Conservation (phyloP, 148 eudicot species). For the Dianthus caryophyllus region DNA sequence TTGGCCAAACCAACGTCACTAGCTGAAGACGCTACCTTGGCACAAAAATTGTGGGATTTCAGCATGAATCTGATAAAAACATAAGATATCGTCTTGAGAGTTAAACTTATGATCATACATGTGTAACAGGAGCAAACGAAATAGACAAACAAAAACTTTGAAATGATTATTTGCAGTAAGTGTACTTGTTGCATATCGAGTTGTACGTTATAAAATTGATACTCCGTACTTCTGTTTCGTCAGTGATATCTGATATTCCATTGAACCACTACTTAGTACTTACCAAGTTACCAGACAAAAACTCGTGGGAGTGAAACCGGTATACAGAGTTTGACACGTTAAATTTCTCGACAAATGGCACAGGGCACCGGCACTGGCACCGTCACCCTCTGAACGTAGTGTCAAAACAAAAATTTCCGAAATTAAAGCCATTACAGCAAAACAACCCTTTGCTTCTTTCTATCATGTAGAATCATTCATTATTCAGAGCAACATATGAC, state of each 20-base stretch:
- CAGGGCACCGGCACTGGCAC: no score
- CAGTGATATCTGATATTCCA: background rate
- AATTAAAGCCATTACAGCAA: no score
- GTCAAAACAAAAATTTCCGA: no score
- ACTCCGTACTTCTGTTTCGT: background rate
- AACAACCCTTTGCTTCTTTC: no score
- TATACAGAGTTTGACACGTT: background rate
- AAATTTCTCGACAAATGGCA: background rate
- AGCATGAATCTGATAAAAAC: constrained; percentile 30
- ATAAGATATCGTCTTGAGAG: background rate
- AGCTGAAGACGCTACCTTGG: constrained; percentile 30
- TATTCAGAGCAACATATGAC: no score
- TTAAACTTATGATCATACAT: background rate
- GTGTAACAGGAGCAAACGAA: background rate
- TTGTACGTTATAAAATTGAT: background rate
- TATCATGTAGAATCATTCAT: no score
- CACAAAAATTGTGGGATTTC: constrained; percentile 39
- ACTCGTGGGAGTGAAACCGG: background rate
- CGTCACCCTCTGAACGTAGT: no score
- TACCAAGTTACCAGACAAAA: no score
- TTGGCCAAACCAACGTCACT: constrained; percentile 23
- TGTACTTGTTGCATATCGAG: background rate
- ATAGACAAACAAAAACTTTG: background rate
- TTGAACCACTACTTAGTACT: background rate
- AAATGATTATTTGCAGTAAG: background rate